Evolutionary conservation across 2,329 filamentous ascomycete species (phyloP).

Genomic region (Monosporascus sp.): DNA sequence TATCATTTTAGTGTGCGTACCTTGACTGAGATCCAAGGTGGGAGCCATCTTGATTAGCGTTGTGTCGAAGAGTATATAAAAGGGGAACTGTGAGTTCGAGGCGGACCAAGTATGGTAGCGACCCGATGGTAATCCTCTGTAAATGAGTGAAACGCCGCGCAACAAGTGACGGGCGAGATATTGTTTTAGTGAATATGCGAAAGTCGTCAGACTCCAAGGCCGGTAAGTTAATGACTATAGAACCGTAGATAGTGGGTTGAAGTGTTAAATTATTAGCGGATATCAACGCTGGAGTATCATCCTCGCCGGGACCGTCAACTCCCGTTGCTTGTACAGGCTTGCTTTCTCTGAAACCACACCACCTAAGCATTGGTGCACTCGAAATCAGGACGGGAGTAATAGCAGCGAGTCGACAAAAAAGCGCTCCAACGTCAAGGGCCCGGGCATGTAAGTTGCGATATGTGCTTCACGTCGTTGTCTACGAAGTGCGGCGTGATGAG

Average conservation of each 20-base stretch:
- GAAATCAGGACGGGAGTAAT: neutral
- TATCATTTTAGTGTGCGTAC: conserved; percentile 44
- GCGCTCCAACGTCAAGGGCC: neutral
- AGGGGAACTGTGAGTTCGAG: neutral
- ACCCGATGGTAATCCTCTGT: neutral
- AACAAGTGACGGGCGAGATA: neutral
- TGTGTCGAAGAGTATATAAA: neutral
- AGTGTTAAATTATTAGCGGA: too few relatives aligned
- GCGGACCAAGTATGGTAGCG: neutral
- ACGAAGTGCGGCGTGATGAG: neutral
- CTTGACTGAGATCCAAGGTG: conserved; percentile 38
- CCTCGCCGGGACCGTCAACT: neutral
- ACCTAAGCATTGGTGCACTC: neutral
- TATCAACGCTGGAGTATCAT: neutral
- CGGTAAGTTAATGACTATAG: too few relatives aligned
- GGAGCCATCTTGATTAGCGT: conserved; percentile 34
- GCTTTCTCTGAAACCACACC: neutral
- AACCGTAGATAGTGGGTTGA: too few relatives aligned
- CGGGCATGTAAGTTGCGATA: neutral
- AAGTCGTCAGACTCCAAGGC: neutral
- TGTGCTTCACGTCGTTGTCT: neutral
- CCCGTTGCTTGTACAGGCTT: neutral
- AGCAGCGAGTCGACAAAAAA: neutral
- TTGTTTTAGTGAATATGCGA: neutral
- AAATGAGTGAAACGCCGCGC: neutral